Evolutionary conservation across 2,329 filamentous ascomycete species (phyloP).

Genomic region (Massarina eburnea): DNA sequence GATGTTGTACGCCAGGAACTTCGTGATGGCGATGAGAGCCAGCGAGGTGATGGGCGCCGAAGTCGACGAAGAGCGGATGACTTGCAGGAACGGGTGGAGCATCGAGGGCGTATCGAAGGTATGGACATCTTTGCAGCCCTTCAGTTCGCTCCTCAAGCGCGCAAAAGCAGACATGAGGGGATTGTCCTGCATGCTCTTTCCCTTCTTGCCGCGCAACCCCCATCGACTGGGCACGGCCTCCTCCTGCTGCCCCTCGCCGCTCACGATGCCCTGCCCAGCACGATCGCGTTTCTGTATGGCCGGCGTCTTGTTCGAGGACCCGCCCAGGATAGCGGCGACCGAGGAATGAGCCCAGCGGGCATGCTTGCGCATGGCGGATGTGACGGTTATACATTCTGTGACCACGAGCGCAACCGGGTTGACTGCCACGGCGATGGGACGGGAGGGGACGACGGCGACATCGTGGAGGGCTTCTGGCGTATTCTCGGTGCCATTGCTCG

Average conservation of each 20-base stretch:
- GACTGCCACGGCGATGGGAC: conserved; percentile 72
- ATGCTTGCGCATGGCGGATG: conserved; percentile 97
- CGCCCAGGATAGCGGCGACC: conserved; percentile 91
- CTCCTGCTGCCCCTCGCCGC: conserved; percentile 40
- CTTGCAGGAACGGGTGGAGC: conserved; percentile 91
- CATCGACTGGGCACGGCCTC: conserved; percentile 78
- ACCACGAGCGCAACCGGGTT: conserved; percentile 92
- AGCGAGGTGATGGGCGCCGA: conserved; percentile 95
- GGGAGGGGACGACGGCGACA: conserved; percentile 23
- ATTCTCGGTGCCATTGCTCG: conserved; percentile 27
- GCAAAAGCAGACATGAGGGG: conserved; percentile 95
- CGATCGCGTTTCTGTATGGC: conserved; percentile 39
- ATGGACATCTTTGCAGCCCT: conserved; percentile 84
- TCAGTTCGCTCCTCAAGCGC: conserved; percentile 82
- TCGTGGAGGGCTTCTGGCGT: conserved; percentile 26
- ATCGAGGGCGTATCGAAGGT: conserved; percentile 87
- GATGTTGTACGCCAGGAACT: conserved; percentile 95
- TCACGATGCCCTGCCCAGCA: conserved; percentile 38
- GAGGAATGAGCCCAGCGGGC: conserved; percentile 94
- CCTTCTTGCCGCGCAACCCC: conserved; percentile 92
- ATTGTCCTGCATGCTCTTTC: conserved; percentile 96
- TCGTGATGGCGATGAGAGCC: conserved; percentile 88
- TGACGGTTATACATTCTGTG: conserved; percentile 98
- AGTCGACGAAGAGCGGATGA: conserved; percentile 93
- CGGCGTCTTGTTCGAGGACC: conserved; percentile 55